These are phyloP conservation scores for Yueomyces sp. DNA, from an alignment of 805 yeast species.

Conservation along the genomic window DNA sequence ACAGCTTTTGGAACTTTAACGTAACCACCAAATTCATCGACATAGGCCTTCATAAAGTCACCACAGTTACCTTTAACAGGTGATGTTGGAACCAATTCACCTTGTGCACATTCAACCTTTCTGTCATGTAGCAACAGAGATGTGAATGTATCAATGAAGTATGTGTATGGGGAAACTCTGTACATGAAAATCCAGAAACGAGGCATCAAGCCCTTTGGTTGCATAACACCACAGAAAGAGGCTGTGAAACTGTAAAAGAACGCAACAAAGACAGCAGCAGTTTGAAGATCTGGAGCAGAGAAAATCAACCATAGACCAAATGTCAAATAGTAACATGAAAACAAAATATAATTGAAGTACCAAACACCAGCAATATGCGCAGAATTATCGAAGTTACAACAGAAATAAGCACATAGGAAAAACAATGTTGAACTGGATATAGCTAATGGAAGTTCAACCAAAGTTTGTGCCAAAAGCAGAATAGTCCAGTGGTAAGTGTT, in stretches of 20 bases:
- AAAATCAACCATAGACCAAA: constrained; percentile 25
- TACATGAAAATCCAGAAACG: constrained; percentile 32
- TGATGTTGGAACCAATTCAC: constrained; percentile 10
- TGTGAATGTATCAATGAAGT: constrained; percentile 32
- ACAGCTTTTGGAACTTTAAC: constrained; percentile 26
- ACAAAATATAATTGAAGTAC: constrained; percentile 30
- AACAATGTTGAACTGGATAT: constrained; percentile 18
- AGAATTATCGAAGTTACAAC: constrained; percentile 20
- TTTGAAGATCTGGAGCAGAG: constrained; percentile 14
- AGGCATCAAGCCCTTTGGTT: constrained; percentile 27
- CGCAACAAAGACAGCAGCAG: constrained; percentile 18
- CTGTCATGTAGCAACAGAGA: constrained; percentile 36
- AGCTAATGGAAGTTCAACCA: constrained; percentile 27
- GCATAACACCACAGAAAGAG: constrained; percentile 28
- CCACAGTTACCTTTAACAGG: constrained; percentile 16
- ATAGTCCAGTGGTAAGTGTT: constrained; percentile 30
- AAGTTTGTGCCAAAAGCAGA: constrained; percentile 24
- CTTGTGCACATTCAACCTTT: constrained; percentile 29
- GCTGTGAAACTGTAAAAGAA: constrained; percentile 18
- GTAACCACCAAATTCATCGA: constrained; percentile 14
- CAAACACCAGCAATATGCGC: constrained; percentile 30
- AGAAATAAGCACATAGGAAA: constrained; percentile 30
- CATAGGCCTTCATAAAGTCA: constrained; percentile 10
- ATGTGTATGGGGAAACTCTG: constrained; percentile 30
- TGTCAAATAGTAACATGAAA: constrained; percentile 32